Base-by-base conservation (phyloP, 164 flowering plant species). In the Echeveria elegans region DNA sequence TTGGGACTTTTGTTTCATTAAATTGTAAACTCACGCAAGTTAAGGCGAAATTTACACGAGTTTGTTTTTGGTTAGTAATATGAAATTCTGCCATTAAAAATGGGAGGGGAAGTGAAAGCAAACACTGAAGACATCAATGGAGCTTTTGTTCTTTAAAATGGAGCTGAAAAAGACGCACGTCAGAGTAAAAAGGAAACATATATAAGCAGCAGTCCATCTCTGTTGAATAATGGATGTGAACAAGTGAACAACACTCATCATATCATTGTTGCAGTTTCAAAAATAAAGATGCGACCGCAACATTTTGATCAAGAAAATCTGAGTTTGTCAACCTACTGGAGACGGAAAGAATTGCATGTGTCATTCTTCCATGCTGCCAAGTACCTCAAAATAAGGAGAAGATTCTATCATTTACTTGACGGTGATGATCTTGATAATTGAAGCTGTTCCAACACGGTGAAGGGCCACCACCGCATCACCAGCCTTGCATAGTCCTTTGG, bases 401-500 rank as follows among this genome's bases (percentile, higher is more conserved):
- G 9, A 16, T 24, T 1, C 28, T 14, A 15, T 62, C 23, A 52
- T 83, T n/a, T 74, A 85, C 75, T 85, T 82, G 15, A 82, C 87
- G 6, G 82, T 78, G 72, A 82, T 28, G 58, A 91, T 82, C 81
- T 87, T 88, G 86, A 91, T 87, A 4, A 91, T 78, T 29, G 96
- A 88, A 4, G 96, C 82, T 68, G 82, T 61, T 21, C 85, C 93
- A 67, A 78, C 77, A 2, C 91, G 85, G 75, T 86, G 92, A 66
- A 91, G 76, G 43, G 88, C 93, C 70, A 91, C 97, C 15, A 91
- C 84, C 9, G 96, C 77, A 74, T 88, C 93, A 34, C 93, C 97
- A 0, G 32, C 70, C 76, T 82, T 85, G 86, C 97, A 88, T 5
- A 91, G 81, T 11, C 84, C 88, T 70, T 79, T 86, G 4, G 59